Conservation (phyloP, 2,329 filamentous ascomycete genomes). For the Fusarium longipes region DNA sequence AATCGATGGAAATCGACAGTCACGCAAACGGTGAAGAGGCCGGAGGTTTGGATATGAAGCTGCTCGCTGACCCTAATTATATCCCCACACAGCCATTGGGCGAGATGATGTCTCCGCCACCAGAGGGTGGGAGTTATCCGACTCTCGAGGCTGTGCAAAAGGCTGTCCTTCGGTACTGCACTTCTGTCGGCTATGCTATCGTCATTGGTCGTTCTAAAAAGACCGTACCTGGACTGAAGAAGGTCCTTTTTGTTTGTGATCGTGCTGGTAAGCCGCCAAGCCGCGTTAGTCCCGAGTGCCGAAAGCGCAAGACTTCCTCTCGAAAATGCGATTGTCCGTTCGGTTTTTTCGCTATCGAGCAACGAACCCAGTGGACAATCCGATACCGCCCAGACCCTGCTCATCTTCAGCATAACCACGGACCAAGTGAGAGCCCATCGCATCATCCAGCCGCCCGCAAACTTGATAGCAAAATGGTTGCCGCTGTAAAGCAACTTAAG, state of each 20-base stretch:
- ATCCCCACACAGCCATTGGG: conserved; percentile 67
- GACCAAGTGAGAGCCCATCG: conserved; percentile 73
- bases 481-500: conserved; percentile 73
- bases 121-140: conserved; percentile 72
- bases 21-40: conserved; percentile 60
- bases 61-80: conserved; percentile 62
- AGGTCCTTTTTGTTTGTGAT: conserved; percentile 75
- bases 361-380: conserved; percentile 74
- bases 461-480: conserved; percentile 74
- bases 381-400: conserved; percentile 69
- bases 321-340: conserved; percentile 76
- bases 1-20: conserved; percentile 65
- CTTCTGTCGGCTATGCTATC: conserved; percentile 74
- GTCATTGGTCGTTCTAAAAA: conserved; percentile 76
- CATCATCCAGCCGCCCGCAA: conserved; percentile 74
- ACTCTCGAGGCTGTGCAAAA: conserved; percentile 74
- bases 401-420: conserved; percentile 72
- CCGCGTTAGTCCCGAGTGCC: conserved; percentile 71
- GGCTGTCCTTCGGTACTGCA: conserved; percentile 72
- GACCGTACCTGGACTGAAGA: conserved; percentile 73
- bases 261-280: conserved; percentile 71
- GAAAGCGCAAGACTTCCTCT: conserved; percentile 75
- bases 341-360: conserved; percentile 76
- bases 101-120: conserved; percentile 70
- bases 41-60: conserved; percentile 59